Base-by-base conservation (phyloP, 257 asterid species). In the Handroanthus guayacan region DNA sequence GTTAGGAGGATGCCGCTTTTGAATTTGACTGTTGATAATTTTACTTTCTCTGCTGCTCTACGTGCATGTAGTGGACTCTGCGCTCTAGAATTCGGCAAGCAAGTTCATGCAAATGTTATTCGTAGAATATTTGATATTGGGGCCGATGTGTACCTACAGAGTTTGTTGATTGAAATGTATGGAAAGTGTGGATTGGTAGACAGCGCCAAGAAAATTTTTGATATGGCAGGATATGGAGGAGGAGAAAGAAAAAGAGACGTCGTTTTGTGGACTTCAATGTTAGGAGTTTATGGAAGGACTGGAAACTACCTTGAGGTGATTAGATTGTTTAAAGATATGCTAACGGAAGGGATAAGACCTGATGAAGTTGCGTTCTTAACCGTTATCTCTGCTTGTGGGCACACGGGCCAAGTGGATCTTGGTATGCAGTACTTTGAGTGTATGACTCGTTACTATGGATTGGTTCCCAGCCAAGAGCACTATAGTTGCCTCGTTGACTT, bases 191-290 rank as follows among this genome's bases (percentile, higher is more conserved):
- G 99, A 57, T 73, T 84, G 6, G 81, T 82, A 52, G 86, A 85
- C 73, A 82, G 82, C 34, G 97, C 96, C 3, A 80, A 84, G 81
- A 82, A 65, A 61, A 90, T 87, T 16, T 94, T 94, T 25, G 73
- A 69, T 37, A 79, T 81, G 90, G 82, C 76, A 3, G 95, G 93
- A 52, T 81, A 88, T 45, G 78, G 62, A 68, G 80, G 18, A 11
- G 66, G 64, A 55, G 79, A 71, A 75, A 80, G 74, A 56, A 67
- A 61, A 67, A 78, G 84, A 77, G 99, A 95, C 61, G 84, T 92
- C 10, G 85, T 92, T 67, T 55, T 95, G 50, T 92, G 98, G 99
- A 95, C 99, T 77, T 91, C 97, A 3, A 86, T 92, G 80, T 84
- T 91, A 17, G 90, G 92, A 80, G 94, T 82, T 5, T 87, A 84